Evolutionary conservation across 495 filamentous ascomycete genomes (phyloP).

Genomic region (Aspergillus baeticus): DNA sequence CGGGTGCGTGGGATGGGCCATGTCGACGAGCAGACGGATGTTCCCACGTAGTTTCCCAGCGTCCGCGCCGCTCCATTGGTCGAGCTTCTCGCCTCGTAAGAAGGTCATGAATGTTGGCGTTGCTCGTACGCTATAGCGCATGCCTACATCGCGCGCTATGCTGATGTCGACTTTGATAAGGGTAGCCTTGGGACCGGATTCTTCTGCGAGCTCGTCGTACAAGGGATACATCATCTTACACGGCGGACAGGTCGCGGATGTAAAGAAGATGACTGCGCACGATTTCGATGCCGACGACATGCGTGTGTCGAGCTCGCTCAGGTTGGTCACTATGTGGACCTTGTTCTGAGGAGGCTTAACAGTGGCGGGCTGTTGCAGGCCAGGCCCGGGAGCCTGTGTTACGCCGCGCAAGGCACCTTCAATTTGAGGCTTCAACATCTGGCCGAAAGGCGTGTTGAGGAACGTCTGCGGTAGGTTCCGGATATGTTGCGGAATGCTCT

Average conservation of each 20-base stretch:
- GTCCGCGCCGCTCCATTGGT: constrained; percentile 79
- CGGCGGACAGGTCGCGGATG: constrained; percentile 79
- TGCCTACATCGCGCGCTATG: constrained; percentile 61
- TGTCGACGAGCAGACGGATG: constrained; percentile 68
- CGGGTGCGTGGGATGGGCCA: constrained; percentile 75
- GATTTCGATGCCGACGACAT: constrained; percentile 58
- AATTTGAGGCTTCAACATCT: constrained; percentile 83
- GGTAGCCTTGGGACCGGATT: constrained; percentile 64
- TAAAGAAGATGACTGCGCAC: constrained; percentile 90
- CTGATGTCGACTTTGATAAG: constrained; percentile 85
- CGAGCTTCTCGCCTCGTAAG: constrained; percentile 69
- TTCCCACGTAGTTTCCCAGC: constrained; percentile 66
- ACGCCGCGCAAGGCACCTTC: constrained; percentile 69
- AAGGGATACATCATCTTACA: constrained; percentile 82
- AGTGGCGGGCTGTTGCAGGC: constrained; percentile 9
- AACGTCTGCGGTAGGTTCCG: constrained; percentile 84
- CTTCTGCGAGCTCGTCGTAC: constrained; percentile 77
- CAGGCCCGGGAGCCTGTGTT: constrained; percentile 51
- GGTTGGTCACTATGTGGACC: constrained; percentile 52
- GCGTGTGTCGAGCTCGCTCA: constrained; percentile 59
- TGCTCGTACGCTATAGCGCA: constrained; percentile 65
- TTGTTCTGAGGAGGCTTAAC: constrained; percentile 3
- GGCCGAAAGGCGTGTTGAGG: constrained; percentile 85
- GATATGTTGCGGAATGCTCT: constrained; percentile 85
- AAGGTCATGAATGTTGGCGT: constrained; percentile 94